A percentile compares a stretch with the other conserved stretches of the same genome.
These are phyloP conservation scores for Metrosideros polymorpha DNA, from an alignment of 441 rosid genomes.

Conservation along the genomic window DNA sequence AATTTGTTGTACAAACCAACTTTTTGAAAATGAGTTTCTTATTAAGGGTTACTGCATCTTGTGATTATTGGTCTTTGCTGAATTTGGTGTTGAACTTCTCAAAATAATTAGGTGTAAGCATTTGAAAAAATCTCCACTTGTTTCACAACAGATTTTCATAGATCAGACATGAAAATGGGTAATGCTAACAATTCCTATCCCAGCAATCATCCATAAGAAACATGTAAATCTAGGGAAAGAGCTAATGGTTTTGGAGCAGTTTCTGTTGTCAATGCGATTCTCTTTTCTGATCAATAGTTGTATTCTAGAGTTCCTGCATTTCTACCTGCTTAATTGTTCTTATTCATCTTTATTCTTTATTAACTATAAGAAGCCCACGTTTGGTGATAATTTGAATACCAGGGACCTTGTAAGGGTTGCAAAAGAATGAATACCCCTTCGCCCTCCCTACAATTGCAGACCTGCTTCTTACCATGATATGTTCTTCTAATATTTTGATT, in stretches of 20 bases:
- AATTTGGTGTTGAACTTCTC: not conserved
- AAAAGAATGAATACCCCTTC: not conserved
- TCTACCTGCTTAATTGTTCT: not conserved
- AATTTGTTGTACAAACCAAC: not conserved
- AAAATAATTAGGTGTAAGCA: not conserved
- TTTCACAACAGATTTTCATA: not conserved
- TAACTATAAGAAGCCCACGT: not conserved
- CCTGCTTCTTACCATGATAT: not conserved
- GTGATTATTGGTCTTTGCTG: not conserved
- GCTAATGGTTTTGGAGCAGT: not conserved
- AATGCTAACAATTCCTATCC: not conserved
- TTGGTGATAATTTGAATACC: not conserved
- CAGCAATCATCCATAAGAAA: not conserved
- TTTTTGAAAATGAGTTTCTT: not conserved
- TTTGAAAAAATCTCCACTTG: not conserved
- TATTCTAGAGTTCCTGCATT: not conserved
- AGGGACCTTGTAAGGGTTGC: not conserved
- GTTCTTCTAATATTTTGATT: not conserved
- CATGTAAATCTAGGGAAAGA: not conserved
- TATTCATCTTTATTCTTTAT: not conserved
- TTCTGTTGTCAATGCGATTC: not conserved
- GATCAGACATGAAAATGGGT: not conserved
- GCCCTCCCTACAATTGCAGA: not conserved
- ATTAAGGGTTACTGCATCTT: not conserved
- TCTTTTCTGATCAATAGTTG: not conserved